Percentiles rank a stretch among this genome's conserved stretches.
These are phyloP conservation scores for Trichomonas tenax DNA, from an alignment of 208 protist genomes.

Conservation along the genomic window DNA sequence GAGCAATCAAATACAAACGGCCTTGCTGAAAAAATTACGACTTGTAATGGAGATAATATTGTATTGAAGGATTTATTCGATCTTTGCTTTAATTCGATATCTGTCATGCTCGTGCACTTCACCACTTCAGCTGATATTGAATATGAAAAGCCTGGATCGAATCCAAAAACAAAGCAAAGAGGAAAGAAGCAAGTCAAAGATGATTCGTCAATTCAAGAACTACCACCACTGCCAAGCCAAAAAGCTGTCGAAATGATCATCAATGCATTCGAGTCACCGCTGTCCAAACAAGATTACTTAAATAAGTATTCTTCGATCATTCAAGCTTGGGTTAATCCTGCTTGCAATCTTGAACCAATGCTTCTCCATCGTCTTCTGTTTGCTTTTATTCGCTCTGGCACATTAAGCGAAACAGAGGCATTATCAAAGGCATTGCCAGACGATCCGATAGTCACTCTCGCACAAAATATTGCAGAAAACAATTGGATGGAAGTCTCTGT, in stretches of 20 bases:
- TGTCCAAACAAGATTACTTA: not conserved
- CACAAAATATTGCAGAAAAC: not conserved
- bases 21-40: not conserved
- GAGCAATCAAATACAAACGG: conserved; percentile 14
- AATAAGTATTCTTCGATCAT: not conserved
- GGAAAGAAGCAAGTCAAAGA: not conserved
- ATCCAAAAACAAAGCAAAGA: not conserved
- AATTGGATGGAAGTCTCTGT: not conserved
- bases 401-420: not conserved
- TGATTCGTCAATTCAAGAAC: not conserved
- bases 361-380: not conserved
- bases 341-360: not conserved
- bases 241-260: not conserved
- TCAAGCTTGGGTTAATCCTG: not conserved
- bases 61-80: not conserved
- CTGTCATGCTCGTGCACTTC: not conserved
- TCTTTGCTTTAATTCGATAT: not conserved
- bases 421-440: not conserved
- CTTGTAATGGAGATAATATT: not conserved
- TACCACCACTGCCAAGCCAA: not conserved
- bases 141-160: not conserved
- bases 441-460: not conserved
- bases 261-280: not conserved
- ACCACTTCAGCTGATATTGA: not conserved
- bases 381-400: not conserved